phyloP scores from a whole-genome alignment of 257 asterid species.

The Vinca minor region DNA sequence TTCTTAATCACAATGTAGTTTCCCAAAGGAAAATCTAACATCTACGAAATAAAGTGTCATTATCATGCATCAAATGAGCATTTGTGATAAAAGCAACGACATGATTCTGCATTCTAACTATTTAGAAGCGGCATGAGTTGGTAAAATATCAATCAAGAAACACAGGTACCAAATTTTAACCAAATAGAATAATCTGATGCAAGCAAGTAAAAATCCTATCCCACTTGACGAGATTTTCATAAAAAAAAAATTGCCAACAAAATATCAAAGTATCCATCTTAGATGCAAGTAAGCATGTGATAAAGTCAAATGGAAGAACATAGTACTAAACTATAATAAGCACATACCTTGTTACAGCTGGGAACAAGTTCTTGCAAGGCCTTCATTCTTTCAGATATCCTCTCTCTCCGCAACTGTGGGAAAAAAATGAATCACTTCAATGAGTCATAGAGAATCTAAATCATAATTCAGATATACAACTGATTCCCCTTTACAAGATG shows the following conservation, averaged over 20 bases:
- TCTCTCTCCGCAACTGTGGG: slow-evolving; percentile 73
- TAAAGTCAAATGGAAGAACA: neutral
- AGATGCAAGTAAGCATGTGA: neutral
- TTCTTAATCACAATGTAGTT: neutral
- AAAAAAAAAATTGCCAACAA: neutral
- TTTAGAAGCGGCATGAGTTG: neutral
- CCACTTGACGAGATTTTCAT: neutral
- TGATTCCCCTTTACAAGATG: neutral
- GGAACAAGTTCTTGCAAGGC: slow-evolving; percentile 93
- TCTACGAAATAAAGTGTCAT: neutral
- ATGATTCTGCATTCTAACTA: neutral
- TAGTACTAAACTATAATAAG: neutral
- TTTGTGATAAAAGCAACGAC: neutral
- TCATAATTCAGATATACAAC: neutral
- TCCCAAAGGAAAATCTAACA: neutral
- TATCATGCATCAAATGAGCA: neutral
- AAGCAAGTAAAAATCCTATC: neutral
- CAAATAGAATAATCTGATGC: neutral
- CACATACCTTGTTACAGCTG: slow-evolving; percentile 77
- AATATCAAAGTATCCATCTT: neutral
- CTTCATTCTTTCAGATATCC: slow-evolving; percentile 82
- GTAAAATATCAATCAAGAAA: neutral
- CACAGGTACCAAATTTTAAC: neutral
- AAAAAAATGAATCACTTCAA: slow-evolving; percentile 18
- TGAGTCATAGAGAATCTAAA: neutral